Evolutionary conservation across 2,329 filamentous ascomycete species (phyloP).

Genomic region (Fusarium nodosum): DNA sequence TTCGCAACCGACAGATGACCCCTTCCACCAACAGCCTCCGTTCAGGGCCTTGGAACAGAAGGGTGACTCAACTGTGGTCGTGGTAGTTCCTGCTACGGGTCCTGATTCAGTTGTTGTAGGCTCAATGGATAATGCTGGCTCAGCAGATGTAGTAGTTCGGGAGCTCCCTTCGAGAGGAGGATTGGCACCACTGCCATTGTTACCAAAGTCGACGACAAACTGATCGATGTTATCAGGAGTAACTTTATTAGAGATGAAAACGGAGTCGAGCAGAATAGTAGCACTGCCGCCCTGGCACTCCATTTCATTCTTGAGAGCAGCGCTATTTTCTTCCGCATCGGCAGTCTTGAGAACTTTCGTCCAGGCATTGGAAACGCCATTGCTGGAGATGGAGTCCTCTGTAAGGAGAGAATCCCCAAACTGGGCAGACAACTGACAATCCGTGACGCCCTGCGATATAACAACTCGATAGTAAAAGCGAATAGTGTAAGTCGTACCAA

Average conservation of each 20-base stretch:
- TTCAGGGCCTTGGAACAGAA: conserved; percentile 25
- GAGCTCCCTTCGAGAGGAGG: conserved; percentile 1
- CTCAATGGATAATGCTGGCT: rapidly evolving
- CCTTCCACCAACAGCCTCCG: conserved; percentile 24
- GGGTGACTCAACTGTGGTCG: not conserved
- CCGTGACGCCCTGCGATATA: conserved; percentile 1
- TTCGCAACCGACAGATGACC: conserved; percentile 2
- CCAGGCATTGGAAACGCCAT: not conserved
- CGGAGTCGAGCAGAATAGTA: conserved; percentile 11
- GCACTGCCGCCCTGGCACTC: conserved; percentile 16
- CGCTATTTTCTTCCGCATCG: not conserved
- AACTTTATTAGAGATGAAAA: conserved; percentile 19
- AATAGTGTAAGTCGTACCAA: conserved; percentile 11
- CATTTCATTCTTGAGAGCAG: conserved; percentile 10
- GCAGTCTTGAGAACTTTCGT: conserved; percentile 6
- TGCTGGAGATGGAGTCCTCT: not conserved
- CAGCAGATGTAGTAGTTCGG: not conserved
- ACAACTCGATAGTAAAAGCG: conserved; percentile 22
- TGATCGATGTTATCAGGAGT: conserved; percentile 1
- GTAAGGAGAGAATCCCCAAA: conserved; percentile 1
- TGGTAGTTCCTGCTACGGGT: not conserved
- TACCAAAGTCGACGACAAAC: conserved; percentile 16
- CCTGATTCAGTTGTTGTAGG: not conserved
- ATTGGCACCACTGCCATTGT: conserved; percentile 8
- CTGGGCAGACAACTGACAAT: not conserved